These are phyloP conservation scores for Trebouxia gelatinosa DNA, from an alignment of 163 green algal genomes.

Conservation along the genomic window DNA sequence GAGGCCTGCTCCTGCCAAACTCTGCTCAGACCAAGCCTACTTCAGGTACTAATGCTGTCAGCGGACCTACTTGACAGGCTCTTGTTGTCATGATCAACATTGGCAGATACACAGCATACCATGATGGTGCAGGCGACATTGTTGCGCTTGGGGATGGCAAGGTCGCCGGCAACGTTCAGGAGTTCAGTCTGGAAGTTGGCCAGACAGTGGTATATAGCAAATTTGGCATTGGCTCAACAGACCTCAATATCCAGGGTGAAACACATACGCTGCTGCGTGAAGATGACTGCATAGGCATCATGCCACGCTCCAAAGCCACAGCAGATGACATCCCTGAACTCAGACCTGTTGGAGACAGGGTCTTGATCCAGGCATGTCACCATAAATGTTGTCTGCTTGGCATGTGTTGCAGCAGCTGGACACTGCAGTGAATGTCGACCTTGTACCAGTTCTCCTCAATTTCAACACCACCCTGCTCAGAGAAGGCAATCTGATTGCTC, in stretches of 20 bases:
- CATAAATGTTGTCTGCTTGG: neutral
- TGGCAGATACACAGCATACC: neutral
- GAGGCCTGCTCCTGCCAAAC: constrained; percentile 81
- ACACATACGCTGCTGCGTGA: constrained; percentile 86
- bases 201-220: constrained; percentile 93
- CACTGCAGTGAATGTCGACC: neutral
- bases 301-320: constrained; percentile 69
- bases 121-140: constrained; percentile 71
- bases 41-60: constrained; percentile 54
- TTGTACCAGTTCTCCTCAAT: constrained; percentile 92
- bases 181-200: constrained; percentile 73
- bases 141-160: constrained; percentile 81
- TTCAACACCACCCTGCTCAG: constrained; percentile 74
- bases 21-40: constrained; percentile 78
- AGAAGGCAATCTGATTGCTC: constrained; percentile 70
- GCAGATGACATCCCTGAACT: constrained; percentile 86
- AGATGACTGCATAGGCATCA: constrained; percentile 88
- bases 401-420: neutral
- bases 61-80: too few species aligned
- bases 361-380: constrained; percentile 74
- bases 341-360: constrained; percentile 80
- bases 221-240: constrained; percentile 90
- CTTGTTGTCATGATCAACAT: neutral
- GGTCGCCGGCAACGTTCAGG: constrained; percentile 46
- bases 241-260: constrained; percentile 72